Evolutionary conservation across 768 basidiomycete species (phyloP).

Genomic region (Boletus bicolor): DNA sequence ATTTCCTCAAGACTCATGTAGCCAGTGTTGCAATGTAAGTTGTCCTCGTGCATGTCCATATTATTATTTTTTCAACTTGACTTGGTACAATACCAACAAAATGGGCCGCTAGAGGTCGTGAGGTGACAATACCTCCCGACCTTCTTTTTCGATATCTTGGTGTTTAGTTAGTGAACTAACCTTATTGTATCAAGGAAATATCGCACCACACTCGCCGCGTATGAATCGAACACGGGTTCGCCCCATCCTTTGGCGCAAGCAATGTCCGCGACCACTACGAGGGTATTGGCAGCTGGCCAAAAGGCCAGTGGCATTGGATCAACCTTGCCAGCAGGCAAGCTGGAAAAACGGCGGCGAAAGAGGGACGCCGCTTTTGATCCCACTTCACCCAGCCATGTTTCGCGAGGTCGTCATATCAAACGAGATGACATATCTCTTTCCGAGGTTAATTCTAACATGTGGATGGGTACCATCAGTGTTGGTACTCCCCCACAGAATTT

Average conservation of each 20-base stretch:
- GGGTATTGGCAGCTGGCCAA: background rate
- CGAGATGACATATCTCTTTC: slow-evolving; percentile 34
- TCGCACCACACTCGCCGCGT: slow-evolving; percentile 40
- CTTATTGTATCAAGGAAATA: slow-evolving; percentile 37
- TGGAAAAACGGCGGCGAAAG: slow-evolving; percentile 8
- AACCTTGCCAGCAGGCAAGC: background rate
- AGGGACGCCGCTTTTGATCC: background rate
- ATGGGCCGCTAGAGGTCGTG: background rate
- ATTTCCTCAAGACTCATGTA: slow-evolving; percentile 18
- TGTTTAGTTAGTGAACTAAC: background rate
- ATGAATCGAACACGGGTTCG: slow-evolving; percentile 42
- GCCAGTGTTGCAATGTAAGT: slow-evolving; percentile 19
- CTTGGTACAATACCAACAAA: background rate
- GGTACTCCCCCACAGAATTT: slow-evolving; percentile 46
- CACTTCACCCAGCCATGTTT: background rate
- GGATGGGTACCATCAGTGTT: slow-evolving; percentile 45
- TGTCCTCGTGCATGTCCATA: background rate
- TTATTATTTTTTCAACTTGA: background rate
- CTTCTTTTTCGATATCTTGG: background rate
- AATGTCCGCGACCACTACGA: slow-evolving; percentile 2
- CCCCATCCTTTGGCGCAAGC: slow-evolving; percentile 32
- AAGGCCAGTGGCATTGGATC: background rate
- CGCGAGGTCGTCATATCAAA: slow-evolving; percentile 16
- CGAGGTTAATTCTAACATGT: slow-evolving; percentile 38
- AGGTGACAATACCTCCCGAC: background rate